Evolutionary conservation across 371 early-diverging fungal species (phyloP).

Genomic region (Hamiltosporidium magnivora): DNA sequence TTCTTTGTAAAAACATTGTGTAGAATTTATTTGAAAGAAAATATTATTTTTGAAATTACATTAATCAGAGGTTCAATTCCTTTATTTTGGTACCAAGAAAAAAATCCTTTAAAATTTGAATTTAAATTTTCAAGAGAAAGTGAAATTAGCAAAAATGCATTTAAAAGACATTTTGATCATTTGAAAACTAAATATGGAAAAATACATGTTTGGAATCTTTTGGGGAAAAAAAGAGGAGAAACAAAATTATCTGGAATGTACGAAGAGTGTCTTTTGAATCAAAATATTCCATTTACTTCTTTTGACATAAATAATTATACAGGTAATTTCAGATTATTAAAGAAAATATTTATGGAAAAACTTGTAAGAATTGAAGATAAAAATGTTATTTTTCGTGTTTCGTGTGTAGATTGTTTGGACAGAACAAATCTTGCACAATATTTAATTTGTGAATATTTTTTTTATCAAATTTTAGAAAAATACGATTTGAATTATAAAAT

Average conservation of each 20-base stretch:
- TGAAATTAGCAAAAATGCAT: conserved; percentile 13
- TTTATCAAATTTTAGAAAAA: conserved; percentile 1
- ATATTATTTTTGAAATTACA: conserved; percentile 16
- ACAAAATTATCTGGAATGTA: too few relatives aligned
- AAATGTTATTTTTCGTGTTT: conserved; percentile 25
- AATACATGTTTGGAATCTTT: too few relatives aligned
- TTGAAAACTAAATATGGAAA: neutral
- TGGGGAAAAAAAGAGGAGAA: too few relatives aligned
- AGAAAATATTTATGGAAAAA: too few relatives aligned
- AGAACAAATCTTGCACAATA: conserved; percentile 46
- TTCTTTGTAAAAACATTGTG: conserved; percentile 42
- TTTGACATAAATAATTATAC: too few relatives aligned
- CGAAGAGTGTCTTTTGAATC: too few relatives aligned
- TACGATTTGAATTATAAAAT: neutral
- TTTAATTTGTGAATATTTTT: conserved; percentile 34
- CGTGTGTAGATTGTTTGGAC: conserved; percentile 49
- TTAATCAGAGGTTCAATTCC: conserved; percentile 41
- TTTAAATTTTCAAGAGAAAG: conserved; percentile 18
- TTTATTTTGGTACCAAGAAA: conserved; percentile 38
- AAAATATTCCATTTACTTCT: too few relatives aligned
- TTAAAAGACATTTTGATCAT: conserved; percentile 28
- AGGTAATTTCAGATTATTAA: too few relatives aligned
- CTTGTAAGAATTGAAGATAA: too few relatives aligned
- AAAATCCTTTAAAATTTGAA: conserved; percentile 19
- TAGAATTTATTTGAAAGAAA: conserved; percentile 2